Conservation (phyloP, 2,329 filamentous ascomycete species). For the Penicillium sp. region DNA sequence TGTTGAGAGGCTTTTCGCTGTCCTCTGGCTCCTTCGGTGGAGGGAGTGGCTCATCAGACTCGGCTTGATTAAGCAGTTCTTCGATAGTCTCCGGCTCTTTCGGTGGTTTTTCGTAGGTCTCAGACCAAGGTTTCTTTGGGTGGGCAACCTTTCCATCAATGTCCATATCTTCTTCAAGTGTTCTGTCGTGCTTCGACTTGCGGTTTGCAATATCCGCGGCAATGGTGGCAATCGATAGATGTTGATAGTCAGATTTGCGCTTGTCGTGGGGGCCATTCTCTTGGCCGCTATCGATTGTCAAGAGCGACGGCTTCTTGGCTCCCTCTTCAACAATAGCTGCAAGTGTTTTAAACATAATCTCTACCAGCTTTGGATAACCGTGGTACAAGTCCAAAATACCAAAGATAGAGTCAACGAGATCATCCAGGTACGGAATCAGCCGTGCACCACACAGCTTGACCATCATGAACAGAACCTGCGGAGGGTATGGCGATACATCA, state of each 20-base stretch:
- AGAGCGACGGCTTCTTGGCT: slow-evolving; percentile 50
- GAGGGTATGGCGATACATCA: slow-evolving; percentile 84
- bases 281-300: slow-evolving; percentile 41
- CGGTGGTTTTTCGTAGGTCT: slow-evolving; percentile 23
- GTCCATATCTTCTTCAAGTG: slow-evolving; percentile 21
- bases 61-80: slow-evolving; percentile 34
- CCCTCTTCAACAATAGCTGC: slow-evolving; percentile 80
- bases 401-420: slow-evolving; percentile 86
- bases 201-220: slow-evolving; percentile 32
- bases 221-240: slow-evolving; percentile 32
- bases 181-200: slow-evolving; percentile 28
- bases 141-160: slow-evolving; percentile 24
- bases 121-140: slow-evolving; percentile 33
- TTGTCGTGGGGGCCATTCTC: slow-evolving; percentile 22
- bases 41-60: slow-evolving; percentile 33
- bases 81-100: slow-evolving; percentile 28
- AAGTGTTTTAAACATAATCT: slow-evolving; percentile 76
- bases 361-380: slow-evolving; percentile 80
- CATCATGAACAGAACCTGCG: slow-evolving; percentile 92
- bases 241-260: slow-evolving; percentile 29
- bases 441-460: slow-evolving; percentile 75
- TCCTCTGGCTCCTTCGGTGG: slow-evolving; percentile 48
- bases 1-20: slow-evolving; percentile 59
- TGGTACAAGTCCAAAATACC: slow-evolving; percentile 91
- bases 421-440: slow-evolving; percentile 82